These are phyloP conservation scores for Paecilomyces formosus DNA, from an alignment of 2,329 filamentous ascomycete genomes.

Conservation along the genomic window DNA sequence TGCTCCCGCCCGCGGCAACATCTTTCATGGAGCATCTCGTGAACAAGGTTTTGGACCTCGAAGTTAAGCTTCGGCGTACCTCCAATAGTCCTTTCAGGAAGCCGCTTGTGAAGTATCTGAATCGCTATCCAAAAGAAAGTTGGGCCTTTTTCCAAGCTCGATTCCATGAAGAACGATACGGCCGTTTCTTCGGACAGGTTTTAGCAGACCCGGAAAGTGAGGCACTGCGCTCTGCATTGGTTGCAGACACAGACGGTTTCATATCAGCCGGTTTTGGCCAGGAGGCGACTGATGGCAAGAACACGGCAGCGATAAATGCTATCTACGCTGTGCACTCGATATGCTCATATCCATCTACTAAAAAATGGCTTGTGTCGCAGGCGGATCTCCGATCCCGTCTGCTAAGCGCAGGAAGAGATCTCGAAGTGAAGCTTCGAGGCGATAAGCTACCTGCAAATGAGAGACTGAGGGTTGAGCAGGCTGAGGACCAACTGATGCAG, in stretches of 20 bases:
- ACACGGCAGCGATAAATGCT: constrained; percentile 75
- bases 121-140: constrained; percentile 82
- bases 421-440: constrained; percentile 65
- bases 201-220: constrained; percentile 68
- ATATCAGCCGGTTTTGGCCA: constrained; percentile 57
- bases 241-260: constrained; percentile 65
- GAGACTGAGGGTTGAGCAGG: constrained; percentile 80
- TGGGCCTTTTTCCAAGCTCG: constrained; percentile 73
- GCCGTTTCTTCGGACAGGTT: constrained; percentile 84
- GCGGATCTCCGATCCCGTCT: constrained; percentile 52
- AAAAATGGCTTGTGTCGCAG: constrained; percentile 57
- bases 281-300: constrained; percentile 59
- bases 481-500: constrained; percentile 76
- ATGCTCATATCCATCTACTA: constrained; percentile 56
- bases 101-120: constrained; percentile 87
- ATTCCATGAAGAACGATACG: constrained; percentile 78
- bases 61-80: constrained; percentile 76
- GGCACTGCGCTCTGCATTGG: constrained; percentile 65
- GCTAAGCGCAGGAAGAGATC: constrained; percentile 61
- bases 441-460: constrained; percentile 65
- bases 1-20: constrained; percentile 84
- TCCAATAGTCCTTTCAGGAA: constrained; percentile 85
- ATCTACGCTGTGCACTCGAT: constrained; percentile 80
- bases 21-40: constrained; percentile 87
- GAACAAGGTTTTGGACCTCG: constrained; percentile 80